phyloP scores from a whole-genome alignment of 1,284 basidiomycete species.

The Cutaneotrichosporon cavernicola region DNA sequence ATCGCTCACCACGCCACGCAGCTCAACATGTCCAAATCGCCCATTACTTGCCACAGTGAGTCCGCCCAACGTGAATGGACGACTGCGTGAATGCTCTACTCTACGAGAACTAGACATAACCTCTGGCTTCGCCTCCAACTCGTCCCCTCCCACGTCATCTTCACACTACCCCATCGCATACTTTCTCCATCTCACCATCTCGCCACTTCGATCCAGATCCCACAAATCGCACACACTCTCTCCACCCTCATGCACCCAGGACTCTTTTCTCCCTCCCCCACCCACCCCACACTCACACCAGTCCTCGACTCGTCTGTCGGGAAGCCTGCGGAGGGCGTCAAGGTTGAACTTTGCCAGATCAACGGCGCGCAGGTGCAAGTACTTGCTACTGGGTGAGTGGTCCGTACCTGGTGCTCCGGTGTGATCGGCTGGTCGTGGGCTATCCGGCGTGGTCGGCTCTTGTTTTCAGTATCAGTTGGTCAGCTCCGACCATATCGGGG shows the following conservation, averaged over 20 bases:
- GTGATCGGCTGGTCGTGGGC: background rate
- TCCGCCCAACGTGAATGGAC: background rate
- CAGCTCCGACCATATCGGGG: background rate
- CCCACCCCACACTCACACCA: constrained; percentile 41
- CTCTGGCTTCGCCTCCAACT: too few relatives aligned
- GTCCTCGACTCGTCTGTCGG: constrained; percentile 82
- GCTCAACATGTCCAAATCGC: constrained; percentile 58
- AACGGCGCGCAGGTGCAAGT: constrained; percentile 53
- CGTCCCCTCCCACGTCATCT: background rate
- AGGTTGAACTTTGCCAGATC: constrained; percentile 12
- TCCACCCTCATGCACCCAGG: background rate
- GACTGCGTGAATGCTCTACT: too few relatives aligned
- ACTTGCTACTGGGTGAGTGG: constrained; percentile 63
- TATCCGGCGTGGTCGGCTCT: constrained; percentile 1
- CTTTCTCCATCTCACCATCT: background rate
- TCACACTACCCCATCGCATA: background rate
- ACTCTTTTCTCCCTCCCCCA: background rate
- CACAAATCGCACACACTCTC: background rate
- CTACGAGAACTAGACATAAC: too few relatives aligned
- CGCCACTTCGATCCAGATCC: background rate
- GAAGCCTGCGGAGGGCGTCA: constrained; percentile 61
- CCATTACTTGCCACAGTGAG: constrained; percentile 84
- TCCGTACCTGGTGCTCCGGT: background rate
- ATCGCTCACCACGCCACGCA: background rate
- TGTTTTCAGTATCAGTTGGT: background rate